A percentile compares a stretch with the other conserved stretches of the same genome.
Evolutionary conservation across 176 grass and related monocot genomes (phyloP).

Genomic region (Alopecurus myosuroides): DNA sequence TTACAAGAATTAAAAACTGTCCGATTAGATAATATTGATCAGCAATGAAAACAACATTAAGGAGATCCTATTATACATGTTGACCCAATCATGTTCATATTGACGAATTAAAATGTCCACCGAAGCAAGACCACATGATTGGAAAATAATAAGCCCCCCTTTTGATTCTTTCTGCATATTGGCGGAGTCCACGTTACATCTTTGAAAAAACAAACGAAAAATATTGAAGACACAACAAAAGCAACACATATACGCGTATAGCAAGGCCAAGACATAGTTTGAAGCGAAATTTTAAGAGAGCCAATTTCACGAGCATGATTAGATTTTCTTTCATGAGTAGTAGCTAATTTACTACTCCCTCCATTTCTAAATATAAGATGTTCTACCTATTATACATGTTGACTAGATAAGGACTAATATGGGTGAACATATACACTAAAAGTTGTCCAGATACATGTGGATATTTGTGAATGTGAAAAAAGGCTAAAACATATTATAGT

Average conservation of each 20-base stretch:
- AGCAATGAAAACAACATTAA: not conserved
- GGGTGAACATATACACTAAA: no score
- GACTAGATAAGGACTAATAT: no score
- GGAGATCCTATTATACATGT: not conserved
- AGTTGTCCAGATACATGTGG: no score
- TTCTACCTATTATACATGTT: no score
- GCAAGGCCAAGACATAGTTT: not conserved
- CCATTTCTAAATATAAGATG: no score
- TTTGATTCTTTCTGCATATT: not conserved
- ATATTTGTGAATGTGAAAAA: no score
- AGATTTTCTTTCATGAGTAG: not conserved
- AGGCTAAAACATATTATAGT: no score
- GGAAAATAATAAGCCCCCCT: slow-evolving; percentile 16
- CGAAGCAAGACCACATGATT: slow-evolving; percentile 3
- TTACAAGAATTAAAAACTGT: not conserved
- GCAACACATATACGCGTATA: not conserved
- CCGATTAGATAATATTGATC: not conserved
- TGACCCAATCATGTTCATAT: not conserved
- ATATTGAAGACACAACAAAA: not conserved
- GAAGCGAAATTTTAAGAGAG: not conserved
- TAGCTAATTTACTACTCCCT: not conserved
- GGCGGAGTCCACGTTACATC: not conserved
- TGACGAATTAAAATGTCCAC: not conserved
- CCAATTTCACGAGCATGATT: not conserved
- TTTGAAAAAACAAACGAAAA: not conserved